These are phyloP conservation scores for Globisporangium cederbergense DNA, from an alignment of 352 stramenopile genomes.

Conservation along the genomic window DNA sequence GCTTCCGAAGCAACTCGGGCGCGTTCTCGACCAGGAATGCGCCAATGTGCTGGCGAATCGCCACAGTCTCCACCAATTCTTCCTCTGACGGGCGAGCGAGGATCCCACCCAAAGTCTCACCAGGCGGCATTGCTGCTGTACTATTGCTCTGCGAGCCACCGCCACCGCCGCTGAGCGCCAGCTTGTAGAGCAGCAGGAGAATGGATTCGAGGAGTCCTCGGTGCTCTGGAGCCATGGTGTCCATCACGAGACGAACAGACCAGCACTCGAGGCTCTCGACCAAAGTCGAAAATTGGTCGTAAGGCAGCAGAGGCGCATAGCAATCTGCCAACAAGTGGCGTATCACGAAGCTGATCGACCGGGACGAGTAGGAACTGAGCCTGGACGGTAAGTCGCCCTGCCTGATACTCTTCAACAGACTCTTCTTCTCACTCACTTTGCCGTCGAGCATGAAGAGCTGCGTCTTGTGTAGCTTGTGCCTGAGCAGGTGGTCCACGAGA, in stretches of 20 bases:
- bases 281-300: slow-evolving; percentile 11
- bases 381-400: slow-evolving; percentile 23
- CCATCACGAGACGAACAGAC: slow-evolving; percentile 4
- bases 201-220: slow-evolving; percentile 26
- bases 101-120: slow-evolving; percentile 17
- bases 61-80: slow-evolving; percentile 3
- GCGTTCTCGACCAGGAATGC: slow-evolving; percentile 25
- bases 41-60: slow-evolving; percentile 9
- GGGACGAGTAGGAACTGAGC: slow-evolving; percentile 28
- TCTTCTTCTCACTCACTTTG: slow-evolving; percentile 19
- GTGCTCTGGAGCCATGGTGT: slow-evolving; percentile 15
- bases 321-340: slow-evolving; percentile 18
- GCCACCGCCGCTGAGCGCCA: slow-evolving; percentile 22
- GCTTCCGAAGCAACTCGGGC: slow-evolving; percentile 15
- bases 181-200: slow-evolving; percentile 27
- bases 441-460: slow-evolving; percentile 28
- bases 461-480: slow-evolving; percentile 37
- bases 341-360: slow-evolving; percentile 24
- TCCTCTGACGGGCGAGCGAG: slow-evolving; percentile 10
- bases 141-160: not conserved
- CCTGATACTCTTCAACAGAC: slow-evolving; percentile 19
- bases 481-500: slow-evolving; percentile 29
- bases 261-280: not conserved
- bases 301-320: slow-evolving; percentile 27
- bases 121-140: slow-evolving; percentile 9